A percentile compares a stretch with the other conserved stretches of the same genome.
phyloP scores from a whole-genome alignment of 768 basidiomycete genomes.

The Strobilomyces confusus region DNA sequence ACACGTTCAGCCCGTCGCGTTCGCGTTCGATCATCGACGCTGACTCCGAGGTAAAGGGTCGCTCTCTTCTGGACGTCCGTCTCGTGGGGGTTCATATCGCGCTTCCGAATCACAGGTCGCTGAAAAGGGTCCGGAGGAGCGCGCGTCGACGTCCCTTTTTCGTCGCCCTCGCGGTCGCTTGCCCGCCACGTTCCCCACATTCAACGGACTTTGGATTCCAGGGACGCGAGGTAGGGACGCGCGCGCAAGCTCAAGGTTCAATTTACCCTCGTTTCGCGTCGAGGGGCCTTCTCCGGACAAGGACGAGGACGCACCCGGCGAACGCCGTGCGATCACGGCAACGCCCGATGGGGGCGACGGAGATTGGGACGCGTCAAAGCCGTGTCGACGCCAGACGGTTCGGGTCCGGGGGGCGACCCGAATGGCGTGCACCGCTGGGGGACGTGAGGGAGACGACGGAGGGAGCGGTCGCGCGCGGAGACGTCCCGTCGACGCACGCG shows the following conservation, averaged over 20 bases:
- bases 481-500: no score
- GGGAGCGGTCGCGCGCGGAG: no score
- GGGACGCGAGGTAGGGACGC: slow-evolving; percentile 1
- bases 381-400: no score
- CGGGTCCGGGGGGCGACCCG: no score
- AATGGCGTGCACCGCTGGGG: no score
- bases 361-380: not conserved
- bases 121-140: slow-evolving; percentile 8
- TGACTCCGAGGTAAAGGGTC: slow-evolving; percentile 10
- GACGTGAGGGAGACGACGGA: no score
- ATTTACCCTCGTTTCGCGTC: slow-evolving; percentile 17
- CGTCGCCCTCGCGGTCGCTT: no score
- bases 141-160: slow-evolving; percentile 15
- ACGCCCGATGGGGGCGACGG: not conserved
- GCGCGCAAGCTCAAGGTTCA: slow-evolving; percentile 15
- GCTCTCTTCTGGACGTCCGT: no score
- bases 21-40: slow-evolving; percentile 3
- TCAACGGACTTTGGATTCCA: slow-evolving; percentile 9
- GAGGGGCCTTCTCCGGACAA: slow-evolving; percentile 16
- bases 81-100: not conserved
- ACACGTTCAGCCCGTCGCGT: slow-evolving; percentile 7
- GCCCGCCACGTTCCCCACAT: slow-evolving; percentile 2
- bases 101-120: slow-evolving; percentile 5
- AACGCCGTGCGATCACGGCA: not conserved
- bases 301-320: not conserved